Percentiles rank a stretch among this genome's conserved stretches.
Conservation (phyloP, 306 rosid genomes). For the Sophora flavescens region DNA sequence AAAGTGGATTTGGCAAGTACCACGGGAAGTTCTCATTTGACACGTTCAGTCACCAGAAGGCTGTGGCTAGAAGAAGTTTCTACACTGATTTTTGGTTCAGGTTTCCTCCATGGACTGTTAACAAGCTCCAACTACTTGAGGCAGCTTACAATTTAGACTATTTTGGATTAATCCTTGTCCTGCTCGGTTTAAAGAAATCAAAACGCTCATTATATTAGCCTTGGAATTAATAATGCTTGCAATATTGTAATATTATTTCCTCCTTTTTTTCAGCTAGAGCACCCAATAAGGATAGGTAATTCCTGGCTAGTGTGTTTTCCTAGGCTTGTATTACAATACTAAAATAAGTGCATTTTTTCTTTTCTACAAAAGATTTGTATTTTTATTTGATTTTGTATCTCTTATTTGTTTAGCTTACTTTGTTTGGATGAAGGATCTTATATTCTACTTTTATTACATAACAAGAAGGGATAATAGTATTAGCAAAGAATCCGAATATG, state of each 20-base stretch:
- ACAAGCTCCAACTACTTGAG: constrained; percentile 67
- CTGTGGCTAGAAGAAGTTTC: constrained; percentile 61
- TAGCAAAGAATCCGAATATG: not conserved
- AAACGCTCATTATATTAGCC: constrained; percentile 23
- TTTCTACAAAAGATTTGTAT: not conserved
- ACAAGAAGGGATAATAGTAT: no score
- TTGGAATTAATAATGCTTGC: constrained; percentile 1
- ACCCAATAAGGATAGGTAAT: constrained; percentile 22
- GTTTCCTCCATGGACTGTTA: constrained; percentile 76
- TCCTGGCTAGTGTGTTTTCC: not conserved
- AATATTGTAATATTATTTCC: not conserved
- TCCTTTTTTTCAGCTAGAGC: not conserved
- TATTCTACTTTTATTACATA: not conserved
- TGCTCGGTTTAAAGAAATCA: constrained; percentile 62
- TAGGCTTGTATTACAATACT: not conserved
- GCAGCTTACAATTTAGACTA: constrained; percentile 61
- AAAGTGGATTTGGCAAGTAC: constrained; percentile 74
- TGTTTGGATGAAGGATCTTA: not conserved
- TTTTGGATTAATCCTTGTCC: constrained; percentile 55
- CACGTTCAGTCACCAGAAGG: constrained; percentile 70
- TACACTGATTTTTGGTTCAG: constrained; percentile 77
- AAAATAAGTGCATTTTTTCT: not conserved
- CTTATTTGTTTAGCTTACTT: not conserved
- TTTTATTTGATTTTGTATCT: not conserved
- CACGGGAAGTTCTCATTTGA: constrained; percentile 91